Evolutionary conservation across 441 rosid species (phyloP).

Genomic region (Pelargonium myrrhifolium): DNA sequence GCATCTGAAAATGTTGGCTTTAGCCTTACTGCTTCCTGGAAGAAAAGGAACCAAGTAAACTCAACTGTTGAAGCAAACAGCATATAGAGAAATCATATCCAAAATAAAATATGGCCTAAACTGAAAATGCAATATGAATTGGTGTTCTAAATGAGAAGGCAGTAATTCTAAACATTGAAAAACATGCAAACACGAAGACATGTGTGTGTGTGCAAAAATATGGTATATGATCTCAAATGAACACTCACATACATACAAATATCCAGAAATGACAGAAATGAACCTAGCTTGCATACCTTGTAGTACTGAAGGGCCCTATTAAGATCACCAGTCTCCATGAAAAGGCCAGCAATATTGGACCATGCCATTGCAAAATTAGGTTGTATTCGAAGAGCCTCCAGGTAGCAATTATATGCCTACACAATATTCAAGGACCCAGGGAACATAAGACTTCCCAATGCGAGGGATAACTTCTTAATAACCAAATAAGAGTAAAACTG

Average conservation of each 20-base stretch:
- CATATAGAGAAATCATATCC: neutral
- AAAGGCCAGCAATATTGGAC: conserved; percentile 98
- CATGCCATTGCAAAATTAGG: conserved; percentile 97
- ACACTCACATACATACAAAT: neutral
- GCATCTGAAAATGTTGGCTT: conserved; percentile 92
- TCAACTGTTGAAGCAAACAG: neutral
- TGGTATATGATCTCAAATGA: neutral
- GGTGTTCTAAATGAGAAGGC: neutral
- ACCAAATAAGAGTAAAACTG: neutral
- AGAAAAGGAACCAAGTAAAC: neutral
- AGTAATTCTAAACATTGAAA: no score
- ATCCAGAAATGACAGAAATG: neutral
- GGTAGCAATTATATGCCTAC: conserved; percentile 97
- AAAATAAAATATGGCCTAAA: neutral
- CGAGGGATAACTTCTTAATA: no score
- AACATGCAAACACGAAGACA: neutral
- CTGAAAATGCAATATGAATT: neutral
- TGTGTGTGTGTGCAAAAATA: neutral
- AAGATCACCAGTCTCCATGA: conserved; percentile 95
- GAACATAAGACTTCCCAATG: no score
- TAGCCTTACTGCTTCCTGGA: conserved; percentile 90
- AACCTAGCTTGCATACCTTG: conserved; percentile 43
- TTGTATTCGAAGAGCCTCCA: conserved; percentile 92
- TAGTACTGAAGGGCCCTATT: conserved; percentile 92
- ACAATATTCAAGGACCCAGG: conserved; percentile 20